phyloP scores from a whole-genome alignment of 305 asterid species.

The Rubia balearica region DNA sequence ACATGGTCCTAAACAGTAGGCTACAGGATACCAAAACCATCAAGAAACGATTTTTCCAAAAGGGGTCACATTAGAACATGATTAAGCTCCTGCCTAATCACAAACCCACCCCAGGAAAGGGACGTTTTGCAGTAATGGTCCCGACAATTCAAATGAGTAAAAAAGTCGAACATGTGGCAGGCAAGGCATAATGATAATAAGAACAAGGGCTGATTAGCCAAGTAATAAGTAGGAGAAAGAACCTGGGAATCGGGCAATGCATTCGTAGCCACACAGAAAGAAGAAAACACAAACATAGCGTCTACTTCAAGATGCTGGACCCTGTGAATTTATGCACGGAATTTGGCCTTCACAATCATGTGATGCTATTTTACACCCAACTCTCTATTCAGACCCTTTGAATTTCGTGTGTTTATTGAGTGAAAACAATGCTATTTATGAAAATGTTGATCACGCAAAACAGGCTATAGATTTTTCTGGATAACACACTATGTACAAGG shows the following conservation, averaged over 20 bases:
- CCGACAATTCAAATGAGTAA: neutral
- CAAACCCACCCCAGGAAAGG: conserved; percentile 4
- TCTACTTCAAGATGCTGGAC: conserved; percentile 20
- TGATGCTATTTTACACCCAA: neutral
- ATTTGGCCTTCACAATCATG: neutral
- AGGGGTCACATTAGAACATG: neutral
- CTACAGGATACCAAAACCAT: neutral
- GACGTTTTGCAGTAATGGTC: conserved; percentile 2
- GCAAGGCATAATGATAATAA: neutral
- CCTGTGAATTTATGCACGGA: conserved; percentile 1
- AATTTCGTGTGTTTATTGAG: neutral
- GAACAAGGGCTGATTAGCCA: neutral
- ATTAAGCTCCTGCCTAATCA: conserved; percentile 4
- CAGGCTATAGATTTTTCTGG: neutral
- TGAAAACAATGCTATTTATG: neutral
- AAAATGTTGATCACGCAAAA: neutral
- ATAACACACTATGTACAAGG: neutral
- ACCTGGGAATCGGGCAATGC: conserved; percentile 14
- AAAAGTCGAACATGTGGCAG: neutral
- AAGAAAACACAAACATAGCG: neutral
- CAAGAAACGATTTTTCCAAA: neutral
- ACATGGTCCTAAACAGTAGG: neutral
- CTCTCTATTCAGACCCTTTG: neutral
- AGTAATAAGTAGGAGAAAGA: neutral
- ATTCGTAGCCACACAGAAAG: conserved; percentile 13